Percentiles rank a stretch among this genome's conserved stretches.
phyloP scores from a whole-genome alignment of 129 eudicot species.

The Silybum marianum region DNA sequence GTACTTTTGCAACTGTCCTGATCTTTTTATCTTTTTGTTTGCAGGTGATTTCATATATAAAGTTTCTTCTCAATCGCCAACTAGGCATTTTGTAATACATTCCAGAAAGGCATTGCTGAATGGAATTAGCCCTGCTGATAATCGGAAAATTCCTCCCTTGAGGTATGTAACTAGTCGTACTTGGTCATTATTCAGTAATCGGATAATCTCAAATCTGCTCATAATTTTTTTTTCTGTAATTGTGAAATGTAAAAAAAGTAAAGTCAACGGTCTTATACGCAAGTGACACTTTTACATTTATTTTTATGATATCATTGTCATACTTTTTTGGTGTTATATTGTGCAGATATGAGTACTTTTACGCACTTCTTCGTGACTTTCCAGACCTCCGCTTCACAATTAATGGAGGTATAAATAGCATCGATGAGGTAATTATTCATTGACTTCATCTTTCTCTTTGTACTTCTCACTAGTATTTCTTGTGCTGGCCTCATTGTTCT shows the following conservation, averaged over 20 bases:
- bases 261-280: background rate
- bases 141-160: conserved; percentile 87
- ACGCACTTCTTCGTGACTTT: conserved; percentile 92
- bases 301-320: background rate
- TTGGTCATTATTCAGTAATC: conserved; percentile 13
- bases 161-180: conserved; percentile 54
- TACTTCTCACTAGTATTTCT: background rate
- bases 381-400: conserved; percentile 91
- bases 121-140: conserved; percentile 96
- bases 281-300: background rate
- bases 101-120: conserved; percentile 92
- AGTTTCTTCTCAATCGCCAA: conserved; percentile 91
- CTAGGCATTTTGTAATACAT: conserved; percentile 87
- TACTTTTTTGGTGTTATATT: conserved; percentile 3
- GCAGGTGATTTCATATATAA: conserved; percentile 90
- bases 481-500: background rate
- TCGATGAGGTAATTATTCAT: conserved; percentile 65
- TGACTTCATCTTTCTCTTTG: background rate
- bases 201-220: background rate
- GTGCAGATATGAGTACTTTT: conserved; percentile 87
- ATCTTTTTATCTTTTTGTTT: conserved; percentile 25
- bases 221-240: background rate
- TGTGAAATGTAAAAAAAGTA: background rate
- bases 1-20: conserved; percentile 2
- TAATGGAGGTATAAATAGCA: conserved; percentile 83